These are phyloP conservation scores for Reutealis trisperma DNA, from an alignment of 345 rosid genomes.

Conservation along the genomic window DNA sequence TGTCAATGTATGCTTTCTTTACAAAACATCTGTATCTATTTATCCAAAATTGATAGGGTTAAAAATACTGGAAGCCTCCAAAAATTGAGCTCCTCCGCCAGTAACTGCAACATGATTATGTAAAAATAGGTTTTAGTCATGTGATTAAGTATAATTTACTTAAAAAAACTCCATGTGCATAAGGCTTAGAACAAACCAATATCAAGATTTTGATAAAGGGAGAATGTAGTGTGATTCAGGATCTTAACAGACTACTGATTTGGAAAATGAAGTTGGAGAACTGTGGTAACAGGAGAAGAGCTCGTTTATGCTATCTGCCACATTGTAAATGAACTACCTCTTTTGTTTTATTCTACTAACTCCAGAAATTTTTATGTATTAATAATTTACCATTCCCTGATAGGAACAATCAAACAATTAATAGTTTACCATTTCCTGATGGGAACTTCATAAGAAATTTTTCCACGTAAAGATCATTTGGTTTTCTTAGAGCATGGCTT, in stretches of 20 bases:
- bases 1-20: not conserved
- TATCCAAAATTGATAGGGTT: not conserved
- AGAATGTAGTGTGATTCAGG: not conserved
- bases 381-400: no score
- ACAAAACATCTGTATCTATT: not conserved
- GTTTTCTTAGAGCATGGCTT: no score
- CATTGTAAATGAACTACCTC: not conserved
- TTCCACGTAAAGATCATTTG: no score
- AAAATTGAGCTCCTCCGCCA: not conserved
- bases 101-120: not conserved
- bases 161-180: not conserved
- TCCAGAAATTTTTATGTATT: no score
- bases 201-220: not conserved
- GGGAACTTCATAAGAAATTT: no score
- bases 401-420: no score
- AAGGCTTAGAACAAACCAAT: not conserved
- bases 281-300: not conserved
- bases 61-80: not conserved
- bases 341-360: no score
- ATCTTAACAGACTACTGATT: not conserved
- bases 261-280: slow-evolving; percentile 1
- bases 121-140: not conserved
- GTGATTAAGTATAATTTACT: not conserved
- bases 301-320: not conserved
- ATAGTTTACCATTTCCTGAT: no score